phyloP scores from a whole-genome alignment of 1,139 yeast species.

The Candida gigantensis region DNA sequence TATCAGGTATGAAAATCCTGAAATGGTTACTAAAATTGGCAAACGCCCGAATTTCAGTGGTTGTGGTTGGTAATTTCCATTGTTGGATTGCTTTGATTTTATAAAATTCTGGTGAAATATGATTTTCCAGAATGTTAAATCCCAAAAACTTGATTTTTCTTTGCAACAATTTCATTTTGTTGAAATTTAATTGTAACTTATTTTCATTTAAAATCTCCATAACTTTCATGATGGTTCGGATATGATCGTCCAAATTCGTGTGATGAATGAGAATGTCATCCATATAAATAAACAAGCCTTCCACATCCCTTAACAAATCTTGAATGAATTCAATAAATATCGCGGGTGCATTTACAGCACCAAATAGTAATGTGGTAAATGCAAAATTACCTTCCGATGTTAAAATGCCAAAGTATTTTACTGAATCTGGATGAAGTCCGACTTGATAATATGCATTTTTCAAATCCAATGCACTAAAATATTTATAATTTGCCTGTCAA shows the following conservation, averaged over 20 bases:
- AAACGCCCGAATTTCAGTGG: constrained; percentile 1
- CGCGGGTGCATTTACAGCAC: neutral
- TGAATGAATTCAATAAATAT: neutral
- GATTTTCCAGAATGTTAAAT: neutral
- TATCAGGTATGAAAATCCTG: neutral
- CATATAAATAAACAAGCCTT: neutral
- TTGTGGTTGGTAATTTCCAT: constrained; percentile 1
- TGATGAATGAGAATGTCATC: neutral
- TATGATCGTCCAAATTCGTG: neutral
- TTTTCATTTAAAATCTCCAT: neutral
- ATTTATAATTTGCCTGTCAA: neutral
- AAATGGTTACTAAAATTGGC: constrained; percentile 1
- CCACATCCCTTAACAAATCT: neutral
- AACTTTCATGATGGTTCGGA: neutral
- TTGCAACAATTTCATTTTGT: neutral
- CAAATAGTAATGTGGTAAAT: neutral
- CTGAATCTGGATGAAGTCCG: neutral
- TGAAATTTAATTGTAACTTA: neutral
- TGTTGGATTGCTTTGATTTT: neutral
- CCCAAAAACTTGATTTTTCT: neutral
- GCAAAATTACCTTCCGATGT: neutral
- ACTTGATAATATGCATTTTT: neutral
- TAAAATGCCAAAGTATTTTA: neutral
- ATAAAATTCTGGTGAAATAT: neutral
- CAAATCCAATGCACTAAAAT: neutral